Percentiles rank a stretch among this genome's conserved stretches.
Evolutionary conservation across 306 rosid species (phyloP).

Genomic region (Senna siamea): DNA sequence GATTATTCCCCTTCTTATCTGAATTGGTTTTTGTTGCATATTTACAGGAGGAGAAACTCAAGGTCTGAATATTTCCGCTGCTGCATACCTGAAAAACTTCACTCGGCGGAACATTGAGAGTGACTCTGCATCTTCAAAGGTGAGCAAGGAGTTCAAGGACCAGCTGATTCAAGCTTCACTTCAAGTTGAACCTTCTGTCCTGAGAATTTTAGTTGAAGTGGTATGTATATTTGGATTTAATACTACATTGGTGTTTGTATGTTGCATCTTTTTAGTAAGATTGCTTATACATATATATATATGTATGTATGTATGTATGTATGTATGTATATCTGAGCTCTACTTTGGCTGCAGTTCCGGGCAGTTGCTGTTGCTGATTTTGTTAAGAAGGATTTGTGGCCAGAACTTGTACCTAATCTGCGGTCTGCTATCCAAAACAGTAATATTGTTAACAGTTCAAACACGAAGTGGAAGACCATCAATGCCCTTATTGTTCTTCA

Average conservation of each 20-base stretch:
- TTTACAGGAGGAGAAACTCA: slow-evolving; percentile 62
- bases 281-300: not conserved
- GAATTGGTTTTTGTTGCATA: not conserved
- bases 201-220: slow-evolving; percentile 77
- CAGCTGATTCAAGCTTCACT: slow-evolving; percentile 73
- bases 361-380: slow-evolving; percentile 61
- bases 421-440: slow-evolving; percentile 72
- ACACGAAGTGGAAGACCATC: slow-evolving; percentile 58
- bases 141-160: slow-evolving; percentile 80
- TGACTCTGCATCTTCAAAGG: slow-evolving; percentile 48
- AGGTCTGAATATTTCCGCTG: slow-evolving; percentile 75
- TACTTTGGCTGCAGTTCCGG: slow-evolving; percentile 61
- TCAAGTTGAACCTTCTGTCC: slow-evolving; percentile 60
- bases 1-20: not conserved
- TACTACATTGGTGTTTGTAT: not conserved
- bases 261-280: not conserved
- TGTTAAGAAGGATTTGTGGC: slow-evolving; percentile 72
- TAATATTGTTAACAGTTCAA: slow-evolving; percentile 49
- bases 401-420: slow-evolving; percentile 73
- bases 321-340: not conserved
- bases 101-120: slow-evolving; percentile 60
- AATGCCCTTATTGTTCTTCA: slow-evolving; percentile 72
- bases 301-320: no score
- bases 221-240: slow-evolving; percentile 41
- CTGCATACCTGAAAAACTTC: slow-evolving; percentile 78